Conservation (phyloP, 1,284 basidiomycete species). For the Puccinia polysora region DNA sequence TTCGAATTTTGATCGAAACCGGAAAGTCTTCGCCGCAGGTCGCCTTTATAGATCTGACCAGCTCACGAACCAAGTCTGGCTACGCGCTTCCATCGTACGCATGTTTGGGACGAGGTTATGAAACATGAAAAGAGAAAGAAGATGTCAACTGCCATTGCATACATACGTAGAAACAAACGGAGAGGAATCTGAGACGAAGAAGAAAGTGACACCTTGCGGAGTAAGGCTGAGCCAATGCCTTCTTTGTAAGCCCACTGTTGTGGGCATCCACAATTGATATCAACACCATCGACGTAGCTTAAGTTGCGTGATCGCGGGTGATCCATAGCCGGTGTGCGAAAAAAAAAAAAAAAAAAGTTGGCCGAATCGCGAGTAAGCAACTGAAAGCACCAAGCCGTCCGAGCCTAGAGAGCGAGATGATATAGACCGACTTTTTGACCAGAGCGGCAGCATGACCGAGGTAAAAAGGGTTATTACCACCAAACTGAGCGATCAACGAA, state of each 20-base stretch:
- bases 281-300: slow-evolving; percentile 57
- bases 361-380: no score
- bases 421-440: slow-evolving; percentile 54
- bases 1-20: slow-evolving; percentile 62
- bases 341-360: not conserved
- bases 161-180: not conserved
- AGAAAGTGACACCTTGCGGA: slow-evolving; percentile 54
- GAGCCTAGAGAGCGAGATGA: no score
- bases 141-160: not conserved
- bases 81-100: slow-evolving; percentile 4
- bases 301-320: not conserved
- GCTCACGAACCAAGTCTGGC: slow-evolving; percentile 60
- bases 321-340: not conserved
- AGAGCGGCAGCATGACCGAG: slow-evolving; percentile 61
- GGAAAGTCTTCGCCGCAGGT: slow-evolving; percentile 59
- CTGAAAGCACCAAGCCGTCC: no score
- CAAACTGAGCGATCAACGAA: slow-evolving; percentile 60
- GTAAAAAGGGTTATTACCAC: slow-evolving; percentile 56
- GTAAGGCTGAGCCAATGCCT: slow-evolving; percentile 60
- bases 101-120: not conserved
- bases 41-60: slow-evolving; percentile 59
- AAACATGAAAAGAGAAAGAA: not conserved
- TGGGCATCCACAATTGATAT: slow-evolving; percentile 61
- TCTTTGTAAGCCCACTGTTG: slow-evolving; percentile 60
- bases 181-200: not conserved